Evolutionary conservation across 2,329 filamentous ascomycete species (phyloP).

Genomic region (Torrubiella hemipterigena): DNA sequence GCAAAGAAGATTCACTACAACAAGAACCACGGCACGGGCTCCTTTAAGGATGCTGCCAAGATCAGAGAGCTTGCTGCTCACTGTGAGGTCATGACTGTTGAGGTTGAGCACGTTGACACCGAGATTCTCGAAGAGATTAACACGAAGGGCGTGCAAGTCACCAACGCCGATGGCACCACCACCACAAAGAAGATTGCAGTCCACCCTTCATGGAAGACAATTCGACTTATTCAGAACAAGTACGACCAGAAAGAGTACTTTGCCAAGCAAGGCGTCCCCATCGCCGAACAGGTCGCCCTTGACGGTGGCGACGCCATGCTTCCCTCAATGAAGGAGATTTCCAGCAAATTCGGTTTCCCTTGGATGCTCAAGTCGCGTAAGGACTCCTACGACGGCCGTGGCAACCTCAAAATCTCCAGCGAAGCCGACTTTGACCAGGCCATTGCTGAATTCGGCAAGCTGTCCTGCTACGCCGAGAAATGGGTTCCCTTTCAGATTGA

Average conservation of each 20-base stretch:
- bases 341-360: constrained; percentile 59
- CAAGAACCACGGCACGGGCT: constrained; percentile 65
- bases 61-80: constrained; percentile 66
- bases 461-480: constrained; percentile 78
- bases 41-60: constrained; percentile 72
- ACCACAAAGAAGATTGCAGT: constrained; percentile 43
- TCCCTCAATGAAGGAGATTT: constrained; percentile 51
- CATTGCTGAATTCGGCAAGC: constrained; percentile 52
- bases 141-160: constrained; percentile 47
- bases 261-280: constrained; percentile 52
- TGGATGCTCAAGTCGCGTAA: constrained; percentile 89
- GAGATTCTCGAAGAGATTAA: constrained; percentile 75
- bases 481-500: constrained; percentile 80
- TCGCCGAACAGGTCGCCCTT: constrained; percentile 59
- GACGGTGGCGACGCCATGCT: constrained; percentile 39
- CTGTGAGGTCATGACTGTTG: constrained; percentile 77
- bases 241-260: constrained; percentile 80
- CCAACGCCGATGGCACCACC: too few species aligned
- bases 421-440: constrained; percentile 46
- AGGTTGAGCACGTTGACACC: constrained; percentile 95
- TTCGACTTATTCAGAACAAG: constrained; percentile 89
- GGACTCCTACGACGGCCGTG: constrained; percentile 84
- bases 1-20: constrained; percentile 79
- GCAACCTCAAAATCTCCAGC: constrained; percentile 41
- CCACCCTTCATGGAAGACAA: constrained; percentile 75